Percentiles rank a stretch among this genome's conserved stretches.
Evolutionary conservation across 306 rosid species (phyloP).

Genomic region (Vicia sativa): DNA sequence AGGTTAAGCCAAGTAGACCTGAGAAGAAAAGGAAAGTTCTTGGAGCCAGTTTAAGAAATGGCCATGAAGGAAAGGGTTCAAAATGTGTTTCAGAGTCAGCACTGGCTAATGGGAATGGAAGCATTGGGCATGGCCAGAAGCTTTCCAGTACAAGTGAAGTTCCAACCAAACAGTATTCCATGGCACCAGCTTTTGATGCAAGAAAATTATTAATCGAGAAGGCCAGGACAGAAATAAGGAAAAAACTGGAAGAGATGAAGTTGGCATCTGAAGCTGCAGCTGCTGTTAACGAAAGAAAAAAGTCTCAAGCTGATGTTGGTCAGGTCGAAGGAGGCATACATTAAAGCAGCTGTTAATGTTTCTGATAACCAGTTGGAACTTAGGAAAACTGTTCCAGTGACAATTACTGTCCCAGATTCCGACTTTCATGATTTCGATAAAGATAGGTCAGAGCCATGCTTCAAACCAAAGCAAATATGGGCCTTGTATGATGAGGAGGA

Average conservation of each 20-base stretch:
- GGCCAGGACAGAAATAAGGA: conserved; percentile 79
- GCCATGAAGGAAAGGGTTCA: conserved; percentile 54
- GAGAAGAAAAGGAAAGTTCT: conserved; percentile 76
- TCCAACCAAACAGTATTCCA: conserved; percentile 56
- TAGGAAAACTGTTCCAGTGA: conserved; percentile 55
- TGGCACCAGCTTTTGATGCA: conserved; percentile 79
- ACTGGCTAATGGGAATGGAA: conserved; percentile 64
- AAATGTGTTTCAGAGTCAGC: conserved; percentile 55
- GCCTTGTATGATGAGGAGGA: conserved; percentile 98
- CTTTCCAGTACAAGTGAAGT: conserved; percentile 50
- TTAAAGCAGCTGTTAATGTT: conserved; percentile 43
- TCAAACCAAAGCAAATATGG: conserved; percentile 98
- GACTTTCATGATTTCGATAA: conserved; percentile 98
- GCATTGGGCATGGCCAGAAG: conserved; percentile 54
- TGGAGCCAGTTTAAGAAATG: conserved; percentile 60
- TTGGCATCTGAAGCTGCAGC: conserved; percentile 55
- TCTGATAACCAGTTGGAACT: conserved; percentile 54
- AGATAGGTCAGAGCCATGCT: conserved; percentile 91
- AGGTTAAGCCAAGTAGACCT: conserved; percentile 48
- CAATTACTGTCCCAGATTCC: conserved; percentile 84
- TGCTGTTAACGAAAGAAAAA: conserved; percentile 46
- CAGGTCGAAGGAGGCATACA: conserved; percentile 45
- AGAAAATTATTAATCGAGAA: conserved; percentile 81
- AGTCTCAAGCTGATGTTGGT: conserved; percentile 49
- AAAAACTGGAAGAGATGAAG: conserved; percentile 79